Base-by-base conservation (phyloP, 352 stramenopile genomes). In the Pythium aquatile region DNA sequence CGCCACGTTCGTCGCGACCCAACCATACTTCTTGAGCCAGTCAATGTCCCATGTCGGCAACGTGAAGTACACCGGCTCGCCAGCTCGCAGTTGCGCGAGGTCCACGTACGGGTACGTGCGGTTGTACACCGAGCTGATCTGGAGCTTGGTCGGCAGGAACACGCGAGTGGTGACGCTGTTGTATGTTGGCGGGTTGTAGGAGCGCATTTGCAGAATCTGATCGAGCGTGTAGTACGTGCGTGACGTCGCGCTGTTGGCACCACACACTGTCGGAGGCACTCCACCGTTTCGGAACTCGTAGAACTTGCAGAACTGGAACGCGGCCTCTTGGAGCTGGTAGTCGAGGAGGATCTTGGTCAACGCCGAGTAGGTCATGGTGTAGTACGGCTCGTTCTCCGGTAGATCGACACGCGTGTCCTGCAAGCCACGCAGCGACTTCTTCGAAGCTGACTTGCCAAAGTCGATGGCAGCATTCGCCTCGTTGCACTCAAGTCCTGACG, bases 241-340 rank as follows among this genome's bases (percentile, higher is more conserved):
- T 7, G 17, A 40, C 20, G 44, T 55, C 6, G 44, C 28, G 24
- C 42, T 10, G n/a, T 11, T 17, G 10, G 5, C 11, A 16, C 48
- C 37, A 26, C 59, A 65, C 59, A 66, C 44, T 1, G 59, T 6
- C 4, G 49, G 59, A 9, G 35, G 13, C 2, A 66, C 32, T 8
- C 59, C 49, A 14, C 59, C 59, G 28, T 66, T 65, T 5, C 40
- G 35, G 51, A 52, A 65, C 51, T 65, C 59, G 59, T 59, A 65
- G 37, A 58, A 65, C 59, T 66, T 59, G 59, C 59, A 60, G n/a
- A 59, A 66, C 51, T 66, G 49, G 49, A 59, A 54, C 48, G 59
- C 59, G 0, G 59, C 59, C 16, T 65, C 35, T 26, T 65, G 59
- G 5, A 65, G 32, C 13, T 37, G 32, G 29, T 65, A 65, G 24